Conservation (phyloP, 495 filamentous ascomycete genomes). For the Gamarada debralockiae region DNA sequence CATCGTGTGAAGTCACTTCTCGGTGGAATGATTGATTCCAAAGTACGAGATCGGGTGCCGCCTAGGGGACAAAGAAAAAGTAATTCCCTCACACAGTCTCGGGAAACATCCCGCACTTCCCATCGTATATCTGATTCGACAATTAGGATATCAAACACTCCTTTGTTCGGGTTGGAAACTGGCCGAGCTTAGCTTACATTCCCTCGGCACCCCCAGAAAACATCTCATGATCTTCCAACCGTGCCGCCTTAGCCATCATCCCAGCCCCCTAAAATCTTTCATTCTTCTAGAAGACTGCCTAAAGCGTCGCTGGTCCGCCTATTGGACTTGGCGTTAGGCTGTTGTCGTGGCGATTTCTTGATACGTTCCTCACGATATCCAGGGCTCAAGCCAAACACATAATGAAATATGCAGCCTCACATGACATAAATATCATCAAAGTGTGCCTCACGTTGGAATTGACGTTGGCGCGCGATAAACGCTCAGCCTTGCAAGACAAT, state of each 20-base stretch:
- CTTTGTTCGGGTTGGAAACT: constrained; percentile 2
- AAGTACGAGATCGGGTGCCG: not conserved
- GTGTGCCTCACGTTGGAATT: too few species aligned
- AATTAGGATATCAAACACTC: constrained; percentile 6
- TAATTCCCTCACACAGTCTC: constrained; percentile 8
- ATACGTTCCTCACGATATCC: too few species aligned
- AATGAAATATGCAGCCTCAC: too few species aligned
- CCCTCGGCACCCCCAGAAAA: not conserved
- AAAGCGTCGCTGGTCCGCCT: too few species aligned
- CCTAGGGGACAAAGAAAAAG: not conserved
- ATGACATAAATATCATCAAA: too few species aligned
- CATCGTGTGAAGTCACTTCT: too few species aligned
- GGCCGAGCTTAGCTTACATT: constrained; percentile 5
- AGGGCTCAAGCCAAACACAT: too few species aligned
- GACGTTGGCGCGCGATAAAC: too few species aligned
- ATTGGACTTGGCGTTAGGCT: too few species aligned
- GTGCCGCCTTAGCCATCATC: not conserved
- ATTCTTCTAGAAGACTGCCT: constrained; percentile 2
- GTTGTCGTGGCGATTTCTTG: too few species aligned
- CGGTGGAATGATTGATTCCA: too few species aligned
- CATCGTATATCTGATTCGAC: constrained; percentile 3
- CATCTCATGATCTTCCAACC: not conserved
- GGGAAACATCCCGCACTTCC: not conserved
- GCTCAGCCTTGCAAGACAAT: too few species aligned
- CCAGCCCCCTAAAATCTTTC: not conserved